A percentile compares a stretch with the other conserved stretches of the same genome.
Conservation (phyloP, 495 filamentous ascomycete genomes). For the Penicillium verhagenii region DNA sequence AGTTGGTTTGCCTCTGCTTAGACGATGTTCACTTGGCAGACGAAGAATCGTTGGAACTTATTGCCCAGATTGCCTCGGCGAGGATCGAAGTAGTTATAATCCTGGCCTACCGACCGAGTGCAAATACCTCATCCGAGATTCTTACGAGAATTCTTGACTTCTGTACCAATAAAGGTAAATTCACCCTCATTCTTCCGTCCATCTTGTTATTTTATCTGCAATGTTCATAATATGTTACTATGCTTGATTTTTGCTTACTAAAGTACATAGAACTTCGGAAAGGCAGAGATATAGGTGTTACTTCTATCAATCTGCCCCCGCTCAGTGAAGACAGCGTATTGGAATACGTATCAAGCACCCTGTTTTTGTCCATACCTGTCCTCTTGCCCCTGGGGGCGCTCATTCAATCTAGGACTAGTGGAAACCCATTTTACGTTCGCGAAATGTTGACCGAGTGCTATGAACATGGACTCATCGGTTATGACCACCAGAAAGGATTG, state of each 20-base stretch:
- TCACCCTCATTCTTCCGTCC: background rate
- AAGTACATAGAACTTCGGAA: background rate
- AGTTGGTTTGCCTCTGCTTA: constrained; percentile 69
- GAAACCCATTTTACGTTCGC: constrained; percentile 73
- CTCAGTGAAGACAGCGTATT: constrained; percentile 60
- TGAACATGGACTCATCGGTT: constrained; percentile 69
- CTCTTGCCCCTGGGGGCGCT: constrained; percentile 46
- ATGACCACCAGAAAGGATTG: constrained; percentile 59
- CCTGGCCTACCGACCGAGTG: constrained; percentile 28
- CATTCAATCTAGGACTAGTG: constrained; percentile 65
- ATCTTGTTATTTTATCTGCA: background rate
- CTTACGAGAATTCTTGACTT: background rate
- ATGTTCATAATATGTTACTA: too few species aligned
- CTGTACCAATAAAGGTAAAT: background rate
- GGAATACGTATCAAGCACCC: constrained; percentile 43
- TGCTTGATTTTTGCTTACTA: too few species aligned
- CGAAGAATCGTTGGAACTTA: constrained; percentile 66
- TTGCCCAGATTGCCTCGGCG: constrained; percentile 59
- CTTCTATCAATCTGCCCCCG: constrained; percentile 60
- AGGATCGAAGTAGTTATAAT: constrained; percentile 67
- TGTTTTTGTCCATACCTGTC: constrained; percentile 26
- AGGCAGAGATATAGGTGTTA: constrained; percentile 26
- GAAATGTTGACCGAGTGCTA: constrained; percentile 72
- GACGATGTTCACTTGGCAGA: constrained; percentile 76
- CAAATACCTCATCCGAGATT: background rate